Evolutionary conservation across 345 rosid species (phyloP), one percentile per base, ranked within the genome.

Genomic region (Eucalyptus decipiens): DNA sequence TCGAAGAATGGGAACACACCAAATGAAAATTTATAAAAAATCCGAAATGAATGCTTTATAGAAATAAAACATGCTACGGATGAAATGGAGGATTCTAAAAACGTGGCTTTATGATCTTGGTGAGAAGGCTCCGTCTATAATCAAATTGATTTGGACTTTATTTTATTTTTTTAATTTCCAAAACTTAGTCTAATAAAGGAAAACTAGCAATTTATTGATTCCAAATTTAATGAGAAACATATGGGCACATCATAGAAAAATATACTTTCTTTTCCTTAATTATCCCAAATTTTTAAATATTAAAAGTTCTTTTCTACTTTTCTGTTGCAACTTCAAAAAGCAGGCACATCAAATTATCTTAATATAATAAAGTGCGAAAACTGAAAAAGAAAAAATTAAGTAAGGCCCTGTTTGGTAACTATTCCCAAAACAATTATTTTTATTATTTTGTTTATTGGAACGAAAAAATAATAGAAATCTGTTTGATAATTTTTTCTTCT

Each of bases 361-460:
- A 32, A 69, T 17, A 69, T 8, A 9, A 69, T 34, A 8, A 69
- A 69, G 80, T 69, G n/a, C n/a, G n/a, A n/a, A n/a, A n/a, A n/a
- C n/a, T n/a, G n/a, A n/a, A 69, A 69, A 69, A 69, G 11, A 6
- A 69, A 34, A 34, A 34, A 67, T n/a, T 12, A 32, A 67, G 23
- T 8, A 32, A 49, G 6, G 2, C 51, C 17, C 2, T 13, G 0
- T 49, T 14, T 49, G 51, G 51, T 49, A 49, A 14, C 17, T 6
- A 49, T 14, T 5, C n/a, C n/a, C n/a, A 0, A 0, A 49, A 49
- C 17, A 49, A 49, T 49, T 49, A 49, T 14, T 49, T 49, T 0
- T 2, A 6, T 49, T 49, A 14, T 49, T 49, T 49, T 49, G 2
- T 49, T 49, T 49, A 0, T 3, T 48, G 0, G 16, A 48, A 14